Evolutionary conservation across 1,284 basidiomycete species (phyloP).

Genomic region (Malassezia caprae): DNA sequence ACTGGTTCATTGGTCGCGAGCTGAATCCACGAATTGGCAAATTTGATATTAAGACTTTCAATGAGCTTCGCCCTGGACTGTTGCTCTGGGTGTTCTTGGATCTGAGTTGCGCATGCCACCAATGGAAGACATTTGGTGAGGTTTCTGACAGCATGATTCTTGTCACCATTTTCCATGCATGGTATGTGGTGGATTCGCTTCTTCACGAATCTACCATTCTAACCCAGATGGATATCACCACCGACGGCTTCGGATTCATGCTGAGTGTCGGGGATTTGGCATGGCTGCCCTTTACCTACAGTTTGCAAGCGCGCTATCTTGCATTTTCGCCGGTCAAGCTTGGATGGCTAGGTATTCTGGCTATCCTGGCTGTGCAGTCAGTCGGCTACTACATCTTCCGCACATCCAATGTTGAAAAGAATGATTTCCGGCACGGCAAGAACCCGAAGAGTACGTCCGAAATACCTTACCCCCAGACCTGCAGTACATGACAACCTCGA

Average conservation of each 20-base stretch:
- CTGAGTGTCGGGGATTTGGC: conserved; percentile 81
- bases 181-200: conserved; percentile 67
- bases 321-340: conserved; percentile 76
- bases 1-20: conserved; percentile 93
- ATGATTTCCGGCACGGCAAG: conserved; percentile 80
- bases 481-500: conserved; percentile 68
- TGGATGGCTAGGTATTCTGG: conserved; percentile 57
- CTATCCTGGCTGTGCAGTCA: conserved; percentile 61
- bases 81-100: conserved; percentile 89
- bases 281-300: conserved; percentile 93
- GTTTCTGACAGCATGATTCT: conserved; percentile 88
- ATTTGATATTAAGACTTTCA: conserved; percentile 95
- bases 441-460: conserved; percentile 67
- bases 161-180: conserved; percentile 72
- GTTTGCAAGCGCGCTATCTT: conserved; percentile 84
- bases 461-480: conserved; percentile 52
- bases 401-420: conserved; percentile 80
- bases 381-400: conserved; percentile 88
- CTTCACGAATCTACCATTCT: conserved; percentile 58
- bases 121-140: conserved; percentile 66
- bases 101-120: conserved; percentile 81
- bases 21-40: conserved; percentile 76
- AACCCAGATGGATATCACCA: conserved; percentile 94
- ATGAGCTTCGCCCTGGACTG: conserved; percentile 66
- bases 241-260: conserved; percentile 99